Evolutionary conservation across 352 stramenopile species (phyloP).

Genomic region (Globisporangium spiculum): DNA sequence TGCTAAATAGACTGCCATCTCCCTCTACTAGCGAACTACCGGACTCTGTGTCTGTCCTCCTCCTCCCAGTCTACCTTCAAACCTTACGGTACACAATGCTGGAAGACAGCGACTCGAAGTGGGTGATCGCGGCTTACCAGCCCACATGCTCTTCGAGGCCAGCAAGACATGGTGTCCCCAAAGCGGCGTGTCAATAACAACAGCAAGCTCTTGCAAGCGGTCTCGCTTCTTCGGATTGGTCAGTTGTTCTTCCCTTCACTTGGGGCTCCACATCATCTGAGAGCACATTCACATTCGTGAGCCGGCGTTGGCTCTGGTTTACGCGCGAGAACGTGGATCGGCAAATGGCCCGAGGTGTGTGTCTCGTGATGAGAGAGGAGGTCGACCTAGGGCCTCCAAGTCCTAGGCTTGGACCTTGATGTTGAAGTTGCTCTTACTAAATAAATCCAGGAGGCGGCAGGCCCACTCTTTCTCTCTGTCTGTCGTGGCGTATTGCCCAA

Average conservation of each 20-base stretch:
- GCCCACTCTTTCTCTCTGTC: background rate
- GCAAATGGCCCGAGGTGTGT: background rate
- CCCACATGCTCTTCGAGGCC: background rate
- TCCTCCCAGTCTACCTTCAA: background rate
- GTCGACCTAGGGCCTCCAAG: background rate
- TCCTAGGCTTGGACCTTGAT: background rate
- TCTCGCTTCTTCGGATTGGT: background rate
- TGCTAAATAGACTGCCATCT: too few relatives aligned
- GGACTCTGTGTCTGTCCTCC: background rate
- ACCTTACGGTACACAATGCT: background rate
- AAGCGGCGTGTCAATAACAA: too few relatives aligned
- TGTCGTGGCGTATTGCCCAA: background rate
- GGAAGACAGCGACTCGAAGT: background rate
- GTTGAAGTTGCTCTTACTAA: background rate
- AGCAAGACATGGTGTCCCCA: too few relatives aligned
- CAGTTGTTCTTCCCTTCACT: too few relatives aligned
- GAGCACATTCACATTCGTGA: too few relatives aligned
- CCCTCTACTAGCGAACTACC: too few relatives aligned
- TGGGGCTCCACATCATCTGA: too few relatives aligned
- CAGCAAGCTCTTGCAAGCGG: background rate
- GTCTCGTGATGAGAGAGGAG: background rate
- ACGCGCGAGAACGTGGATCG: background rate
- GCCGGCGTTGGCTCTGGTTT: too few relatives aligned
- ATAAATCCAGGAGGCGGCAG: constrained; percentile 6
- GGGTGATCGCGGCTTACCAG: background rate